Conservation (phyloP, 345 rosid species). For the Eucalyptus shirleyi region DNA sequence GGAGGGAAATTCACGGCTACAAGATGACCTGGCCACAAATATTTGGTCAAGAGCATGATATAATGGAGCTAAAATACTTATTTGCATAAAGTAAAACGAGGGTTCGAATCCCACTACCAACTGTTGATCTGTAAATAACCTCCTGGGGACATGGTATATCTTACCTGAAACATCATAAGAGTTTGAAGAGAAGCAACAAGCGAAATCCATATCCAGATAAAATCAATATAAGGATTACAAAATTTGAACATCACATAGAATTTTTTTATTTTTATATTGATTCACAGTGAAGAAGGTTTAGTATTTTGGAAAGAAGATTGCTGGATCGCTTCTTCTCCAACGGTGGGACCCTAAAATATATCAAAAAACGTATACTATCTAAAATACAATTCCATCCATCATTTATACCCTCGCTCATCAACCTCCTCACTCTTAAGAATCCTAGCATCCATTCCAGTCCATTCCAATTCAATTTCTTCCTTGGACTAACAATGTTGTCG, state of each 20-base stretch:
- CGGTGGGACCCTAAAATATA: neutral
- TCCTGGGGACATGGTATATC: neutral
- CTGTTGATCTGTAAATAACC: neutral
- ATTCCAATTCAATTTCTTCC: neutral
- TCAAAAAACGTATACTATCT: neutral
- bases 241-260: neutral
- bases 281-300: neutral
- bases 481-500: fast-evolving
- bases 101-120: neutral
- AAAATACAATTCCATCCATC: neutral
- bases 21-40: neutral
- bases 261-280: no score
- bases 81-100: neutral
- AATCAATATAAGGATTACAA: neutral
- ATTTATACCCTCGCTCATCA: neutral
- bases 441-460: neutral
- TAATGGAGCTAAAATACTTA: neutral
- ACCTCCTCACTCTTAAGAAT: neutral
- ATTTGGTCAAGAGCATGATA: neutral
- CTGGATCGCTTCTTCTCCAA: neutral
- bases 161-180: neutral
- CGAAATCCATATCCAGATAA: neutral
- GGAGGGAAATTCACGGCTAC: neutral
- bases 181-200: neutral
- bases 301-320: neutral